Evolutionary conservation across 2,329 filamentous ascomycete species (phyloP), one percentile per base, ranked within the genome.

Genomic region (Phialophora chinensis): DNA sequence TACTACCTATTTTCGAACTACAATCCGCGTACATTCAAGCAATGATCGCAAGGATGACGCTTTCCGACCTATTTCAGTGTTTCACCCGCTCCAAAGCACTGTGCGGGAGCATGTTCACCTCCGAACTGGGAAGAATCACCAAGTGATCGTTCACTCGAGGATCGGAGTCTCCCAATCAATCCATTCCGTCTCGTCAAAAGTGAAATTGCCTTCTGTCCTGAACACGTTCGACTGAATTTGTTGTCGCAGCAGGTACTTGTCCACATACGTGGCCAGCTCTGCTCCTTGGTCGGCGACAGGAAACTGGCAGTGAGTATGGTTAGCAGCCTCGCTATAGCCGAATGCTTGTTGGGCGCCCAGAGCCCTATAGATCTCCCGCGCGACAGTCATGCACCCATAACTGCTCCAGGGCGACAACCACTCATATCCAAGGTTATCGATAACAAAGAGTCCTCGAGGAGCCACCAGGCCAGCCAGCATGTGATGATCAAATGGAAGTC

Each of bases 321-420:
- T 82, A 44, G 84, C 84, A 38, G 83, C 78, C 72, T 86, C 81
- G 38, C 84, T 85, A 75, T 86, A 86, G 2, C 86, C 86, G 83
- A 87, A 85, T 75, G 84, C 82, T 70, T 82, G 82, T 17, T 82
- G 79, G 1, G 79, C 82, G 64, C 84, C 85, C 29, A 84, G 78
- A 4, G 81, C 82, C 77, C 84, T 81, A 76, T 86, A 87, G 73
- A 86, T 82, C 59, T 82, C 76, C 47, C 81, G 80, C 4, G 78
- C 85, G 23, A 81, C 83, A 76, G 83, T 83, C 85, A 86, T 87
- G 77, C 84, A 87, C 58, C 80, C 85, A 29, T 83, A 86, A 17
- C 84, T 86, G 62, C 82, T 82, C 65, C 85, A 82, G 57, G 83
- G 84, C 44, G 85, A 85, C 61, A 87, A 80, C 85, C 85, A 88